Conservation (phyloP, 805 yeast species). For the Candida saitoana region DNA sequence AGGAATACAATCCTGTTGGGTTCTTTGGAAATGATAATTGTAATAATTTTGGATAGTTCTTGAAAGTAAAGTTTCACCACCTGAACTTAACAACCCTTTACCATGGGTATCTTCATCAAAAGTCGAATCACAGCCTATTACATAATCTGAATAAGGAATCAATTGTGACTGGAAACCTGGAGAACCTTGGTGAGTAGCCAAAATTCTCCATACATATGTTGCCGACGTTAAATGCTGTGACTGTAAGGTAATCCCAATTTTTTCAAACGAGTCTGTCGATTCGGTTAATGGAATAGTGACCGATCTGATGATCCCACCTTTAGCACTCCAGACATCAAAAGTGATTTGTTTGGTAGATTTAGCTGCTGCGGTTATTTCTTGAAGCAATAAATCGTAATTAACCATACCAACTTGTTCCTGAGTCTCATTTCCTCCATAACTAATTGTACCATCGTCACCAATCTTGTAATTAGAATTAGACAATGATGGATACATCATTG, state of each 20-base stretch:
- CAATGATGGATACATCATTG: slow-evolving; percentile 32
- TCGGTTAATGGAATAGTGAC: slow-evolving; percentile 22
- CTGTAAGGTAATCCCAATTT: slow-evolving; percentile 66
- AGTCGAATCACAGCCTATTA: slow-evolving; percentile 61
- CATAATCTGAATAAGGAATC: slow-evolving; percentile 80
- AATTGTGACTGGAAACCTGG: slow-evolving; percentile 85
- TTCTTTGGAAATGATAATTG: slow-evolving; percentile 38
- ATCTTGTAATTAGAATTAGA: slow-evolving; percentile 27
- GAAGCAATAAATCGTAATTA: slow-evolving; percentile 40
- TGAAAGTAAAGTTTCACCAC: slow-evolving; percentile 79
- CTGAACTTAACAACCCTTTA: slow-evolving; percentile 71
- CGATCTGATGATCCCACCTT: slow-evolving; percentile 59
- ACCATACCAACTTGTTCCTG: slow-evolving; percentile 31
- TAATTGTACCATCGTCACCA: slow-evolving; percentile 39
- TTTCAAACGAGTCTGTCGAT: slow-evolving; percentile 24
- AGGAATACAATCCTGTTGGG: slow-evolving; percentile 34
- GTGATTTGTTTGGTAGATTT: slow-evolving; percentile 35
- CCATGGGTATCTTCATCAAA: slow-evolving; percentile 55
- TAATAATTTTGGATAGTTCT: slow-evolving; percentile 59
- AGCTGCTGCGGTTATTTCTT: slow-evolving; percentile 37
- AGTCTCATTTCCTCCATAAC: slow-evolving; percentile 31
- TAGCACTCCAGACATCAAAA: slow-evolving; percentile 79
- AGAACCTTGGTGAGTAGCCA: slow-evolving; percentile 65
- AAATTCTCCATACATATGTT: slow-evolving; percentile 82
- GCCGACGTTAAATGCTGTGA: slow-evolving; percentile 73